Evolutionary conservation across 73 alveolate genomes (phyloP).

Genomic region (Symbiodinium pilosum): DNA sequence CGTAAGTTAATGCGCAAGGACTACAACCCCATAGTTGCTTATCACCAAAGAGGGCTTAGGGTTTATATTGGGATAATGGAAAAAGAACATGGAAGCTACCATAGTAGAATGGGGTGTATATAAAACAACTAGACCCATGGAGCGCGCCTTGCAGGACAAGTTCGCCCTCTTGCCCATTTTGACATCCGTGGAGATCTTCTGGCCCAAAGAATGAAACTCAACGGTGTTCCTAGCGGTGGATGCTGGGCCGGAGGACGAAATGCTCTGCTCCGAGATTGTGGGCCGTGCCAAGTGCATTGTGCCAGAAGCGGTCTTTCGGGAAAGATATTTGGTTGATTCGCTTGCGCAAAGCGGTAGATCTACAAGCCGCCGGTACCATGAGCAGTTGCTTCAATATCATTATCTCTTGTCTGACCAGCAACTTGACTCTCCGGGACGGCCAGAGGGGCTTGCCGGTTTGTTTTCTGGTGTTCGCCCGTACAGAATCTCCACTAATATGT

Average conservation of each 20-base stretch:
- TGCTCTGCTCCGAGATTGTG: constrained; percentile 14
- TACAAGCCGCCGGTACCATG: constrained; percentile 15
- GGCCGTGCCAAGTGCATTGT: neutral
- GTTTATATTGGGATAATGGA: no score
- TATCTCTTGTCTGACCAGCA: constrained; percentile 33
- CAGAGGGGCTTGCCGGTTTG: no score
- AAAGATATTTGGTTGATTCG: constrained; percentile 27
- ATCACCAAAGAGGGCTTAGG: no score
- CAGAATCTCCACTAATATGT: no score
- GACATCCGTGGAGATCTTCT: constrained; percentile 49
- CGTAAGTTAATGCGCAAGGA: no score
- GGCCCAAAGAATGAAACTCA: constrained; percentile 75
- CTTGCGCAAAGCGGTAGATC: constrained; percentile 56
- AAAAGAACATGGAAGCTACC: no score
- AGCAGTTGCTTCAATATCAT: constrained; percentile 58
- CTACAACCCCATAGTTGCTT: no score
- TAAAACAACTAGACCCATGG: no score
- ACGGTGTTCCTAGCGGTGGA: constrained; percentile 63
- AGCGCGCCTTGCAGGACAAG: neutral
- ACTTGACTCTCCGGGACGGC: no score
- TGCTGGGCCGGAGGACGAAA: neutral
- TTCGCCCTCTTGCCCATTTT: constrained; percentile 48
- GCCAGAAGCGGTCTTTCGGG: neutral
- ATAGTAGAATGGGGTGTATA: no score
- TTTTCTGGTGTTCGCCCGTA: no score